Evolutionary conservation across 2,329 filamentous ascomycete genomes (phyloP).

Genomic region (Tolypocladium amazonense): DNA sequence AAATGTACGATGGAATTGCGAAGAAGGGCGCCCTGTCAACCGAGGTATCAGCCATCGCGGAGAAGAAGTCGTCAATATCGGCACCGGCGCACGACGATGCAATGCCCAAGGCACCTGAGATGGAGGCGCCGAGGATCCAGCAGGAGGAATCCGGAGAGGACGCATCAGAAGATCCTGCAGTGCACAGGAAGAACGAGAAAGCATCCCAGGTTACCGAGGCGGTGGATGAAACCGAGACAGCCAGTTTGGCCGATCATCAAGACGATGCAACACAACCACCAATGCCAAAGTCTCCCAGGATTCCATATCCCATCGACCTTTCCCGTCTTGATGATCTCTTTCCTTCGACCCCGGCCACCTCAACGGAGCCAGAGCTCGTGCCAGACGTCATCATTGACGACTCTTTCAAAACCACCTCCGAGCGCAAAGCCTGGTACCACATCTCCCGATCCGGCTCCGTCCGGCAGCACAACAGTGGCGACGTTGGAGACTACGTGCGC

Average conservation of each 20-base stretch:
- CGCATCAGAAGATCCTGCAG: not conserved
- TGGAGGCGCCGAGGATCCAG: not conserved
- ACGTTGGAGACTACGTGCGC: conserved; percentile 49
- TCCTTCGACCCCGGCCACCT: conserved; percentile 11
- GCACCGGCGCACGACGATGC: not conserved
- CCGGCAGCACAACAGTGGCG: conserved; percentile 43
- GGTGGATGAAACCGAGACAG: not conserved
- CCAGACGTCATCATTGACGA: conserved; percentile 39
- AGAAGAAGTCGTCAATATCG: not conserved
- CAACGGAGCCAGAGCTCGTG: conserved; percentile 22
- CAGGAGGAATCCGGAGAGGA: not conserved
- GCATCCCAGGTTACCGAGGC: not conserved
- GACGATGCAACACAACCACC: not conserved
- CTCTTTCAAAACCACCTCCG: conserved; percentile 41
- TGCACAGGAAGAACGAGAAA: not conserved
- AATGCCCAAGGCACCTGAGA: not conserved
- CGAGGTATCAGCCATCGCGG: not conserved
- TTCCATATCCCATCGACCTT: conserved; percentile 21
- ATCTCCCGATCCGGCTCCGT: conserved; percentile 50
- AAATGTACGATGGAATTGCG: conserved; percentile 36
- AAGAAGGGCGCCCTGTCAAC: conserved; percentile 9
- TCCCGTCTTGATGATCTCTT: conserved; percentile 22
- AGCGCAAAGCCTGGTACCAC: conserved; percentile 56
- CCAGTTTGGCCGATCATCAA: not conserved
- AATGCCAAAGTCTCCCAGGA: conserved; percentile 4